These are phyloP conservation scores for Petunia axillaris DNA, from an alignment of 257 asterid species.

Conservation along the genomic window DNA sequence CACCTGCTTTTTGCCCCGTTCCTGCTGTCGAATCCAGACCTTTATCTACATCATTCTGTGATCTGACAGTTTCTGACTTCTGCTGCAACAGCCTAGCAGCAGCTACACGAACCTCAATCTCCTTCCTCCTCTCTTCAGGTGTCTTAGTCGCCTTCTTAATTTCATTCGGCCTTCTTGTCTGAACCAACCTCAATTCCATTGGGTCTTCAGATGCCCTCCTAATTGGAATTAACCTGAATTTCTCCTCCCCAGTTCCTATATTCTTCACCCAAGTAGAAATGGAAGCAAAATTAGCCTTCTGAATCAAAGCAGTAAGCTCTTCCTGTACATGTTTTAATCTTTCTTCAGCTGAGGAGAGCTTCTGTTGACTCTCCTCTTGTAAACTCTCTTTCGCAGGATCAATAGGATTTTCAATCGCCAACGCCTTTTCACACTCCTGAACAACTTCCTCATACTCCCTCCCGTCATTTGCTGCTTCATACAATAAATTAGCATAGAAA, in stretches of 20 bases:
- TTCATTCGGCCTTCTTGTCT: conserved; percentile 74
- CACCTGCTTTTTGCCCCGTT: conserved; percentile 51
- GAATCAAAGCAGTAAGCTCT: conserved; percentile 72
- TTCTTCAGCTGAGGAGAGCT: conserved; percentile 55
- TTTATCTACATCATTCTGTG: conserved; percentile 54
- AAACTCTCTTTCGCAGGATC: conserved; percentile 90
- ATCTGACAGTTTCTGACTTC: conserved; percentile 50
- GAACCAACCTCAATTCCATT: conserved; percentile 71
- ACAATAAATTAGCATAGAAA: conserved; percentile 77
- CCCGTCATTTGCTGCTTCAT: conserved; percentile 67
- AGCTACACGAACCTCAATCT: conserved; percentile 83
- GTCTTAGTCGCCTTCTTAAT: conserved; percentile 80
- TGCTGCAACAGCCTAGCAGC: conserved; percentile 85
- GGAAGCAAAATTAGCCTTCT: conserved; percentile 77
- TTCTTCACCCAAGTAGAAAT: conserved; percentile 83
- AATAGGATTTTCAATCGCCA: conserved; percentile 72
- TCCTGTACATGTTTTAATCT: conserved; percentile 60
- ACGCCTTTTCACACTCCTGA: conserved; percentile 79
- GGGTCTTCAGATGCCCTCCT: conserved; percentile 79
- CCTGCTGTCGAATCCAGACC: conserved; percentile 52
- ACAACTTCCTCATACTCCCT: conserved; percentile 83
- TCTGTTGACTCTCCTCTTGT: conserved; percentile 82
- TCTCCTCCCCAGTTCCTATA: conserved; percentile 71
- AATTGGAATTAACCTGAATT: conserved; percentile 73
- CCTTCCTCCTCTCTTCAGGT: conserved; percentile 79